Evolutionary conservation across 148 eudicot genomes (phyloP).

Genomic region (Chenopodium formosanum): DNA sequence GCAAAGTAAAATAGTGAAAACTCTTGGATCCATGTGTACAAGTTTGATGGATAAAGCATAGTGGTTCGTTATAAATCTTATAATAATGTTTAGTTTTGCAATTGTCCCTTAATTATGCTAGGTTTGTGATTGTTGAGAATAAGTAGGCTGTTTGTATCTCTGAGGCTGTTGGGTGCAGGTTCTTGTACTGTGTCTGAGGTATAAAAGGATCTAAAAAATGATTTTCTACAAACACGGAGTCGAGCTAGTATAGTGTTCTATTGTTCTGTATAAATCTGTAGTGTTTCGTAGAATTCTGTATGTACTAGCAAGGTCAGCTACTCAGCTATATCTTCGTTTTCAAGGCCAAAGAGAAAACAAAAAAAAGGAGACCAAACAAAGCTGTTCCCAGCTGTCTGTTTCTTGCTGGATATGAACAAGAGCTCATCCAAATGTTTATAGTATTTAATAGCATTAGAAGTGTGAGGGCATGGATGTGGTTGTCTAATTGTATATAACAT

Average conservation of each 20-base stretch:
- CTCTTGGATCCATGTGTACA: background rate
- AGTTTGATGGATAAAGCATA: background rate
- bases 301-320: background rate
- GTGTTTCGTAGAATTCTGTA: background rate
- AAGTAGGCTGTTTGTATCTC: background rate
- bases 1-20: background rate
- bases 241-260: background rate
- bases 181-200: background rate
- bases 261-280: too few relatives aligned
- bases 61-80: background rate
- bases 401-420: background rate
- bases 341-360: background rate
- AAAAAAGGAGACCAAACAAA: background rate
- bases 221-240: background rate
- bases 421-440: background rate
- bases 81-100: background rate
- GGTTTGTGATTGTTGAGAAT: slow-evolving; percentile 1
- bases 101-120: background rate
- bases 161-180: slow-evolving; percentile 1
- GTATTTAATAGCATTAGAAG: background rate
- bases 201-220: background rate
- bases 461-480: background rate
- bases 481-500: background rate
- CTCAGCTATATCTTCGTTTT: background rate
- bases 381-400: background rate